phyloP scores from a whole-genome alignment of 2,329 filamentous ascomycete species.

The Chrysosporium keratinophilum region DNA sequence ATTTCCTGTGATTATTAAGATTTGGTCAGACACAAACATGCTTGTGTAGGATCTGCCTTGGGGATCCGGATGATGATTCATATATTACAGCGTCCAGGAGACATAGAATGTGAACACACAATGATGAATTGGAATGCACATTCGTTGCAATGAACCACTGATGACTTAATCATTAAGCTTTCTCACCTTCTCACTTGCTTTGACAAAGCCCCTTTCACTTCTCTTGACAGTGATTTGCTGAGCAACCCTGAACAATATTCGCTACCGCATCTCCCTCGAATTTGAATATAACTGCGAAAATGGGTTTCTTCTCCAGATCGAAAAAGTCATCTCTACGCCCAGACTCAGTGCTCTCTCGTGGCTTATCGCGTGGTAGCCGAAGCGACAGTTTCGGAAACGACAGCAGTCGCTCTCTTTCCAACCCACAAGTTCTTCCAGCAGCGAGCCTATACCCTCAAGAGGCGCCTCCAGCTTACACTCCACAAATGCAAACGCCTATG shows the following conservation, averaged over 20 bases:
- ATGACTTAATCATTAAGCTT: too few species aligned
- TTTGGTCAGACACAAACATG: too few species aligned
- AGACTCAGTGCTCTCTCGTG: conserved; percentile 13
- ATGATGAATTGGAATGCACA: too few species aligned
- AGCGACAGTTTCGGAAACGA: background rate
- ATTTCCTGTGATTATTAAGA: too few species aligned
- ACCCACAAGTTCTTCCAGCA: background rate
- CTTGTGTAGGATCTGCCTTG: too few species aligned
- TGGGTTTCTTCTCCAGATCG: conserved; percentile 7
- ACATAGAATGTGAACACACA: too few species aligned
- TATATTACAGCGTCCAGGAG: too few species aligned
- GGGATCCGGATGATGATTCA: too few species aligned
- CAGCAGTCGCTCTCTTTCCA: background rate
- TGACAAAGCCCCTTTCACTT: too few species aligned
- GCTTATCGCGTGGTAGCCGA: background rate
- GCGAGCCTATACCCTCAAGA: background rate
- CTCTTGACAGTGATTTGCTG: too few species aligned
- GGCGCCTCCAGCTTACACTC: background rate
- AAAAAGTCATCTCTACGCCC: conserved; percentile 6
- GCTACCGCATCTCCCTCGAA: background rate
- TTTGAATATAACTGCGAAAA: background rate
- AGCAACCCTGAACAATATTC: background rate
- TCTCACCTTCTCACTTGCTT: too few species aligned
- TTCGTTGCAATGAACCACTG: too few species aligned
- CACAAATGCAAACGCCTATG: background rate